phyloP scores from a whole-genome alignment of 305 asterid genomes.

The Lippia alba region DNA sequence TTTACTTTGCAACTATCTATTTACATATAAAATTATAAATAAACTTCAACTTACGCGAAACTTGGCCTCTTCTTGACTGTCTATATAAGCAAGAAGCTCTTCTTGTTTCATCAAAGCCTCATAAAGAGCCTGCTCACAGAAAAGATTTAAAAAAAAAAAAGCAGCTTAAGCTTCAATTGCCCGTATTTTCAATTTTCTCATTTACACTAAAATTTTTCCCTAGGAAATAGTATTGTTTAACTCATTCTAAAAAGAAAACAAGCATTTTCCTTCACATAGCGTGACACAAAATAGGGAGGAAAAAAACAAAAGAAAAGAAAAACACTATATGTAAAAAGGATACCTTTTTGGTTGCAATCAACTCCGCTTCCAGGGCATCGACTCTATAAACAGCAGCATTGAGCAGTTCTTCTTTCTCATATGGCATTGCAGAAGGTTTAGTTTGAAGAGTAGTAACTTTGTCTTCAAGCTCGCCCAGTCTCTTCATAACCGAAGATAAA shows the following conservation, averaged over 20 bases:
- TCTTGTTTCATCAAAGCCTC: constrained; percentile 99
- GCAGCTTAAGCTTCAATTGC: neutral
- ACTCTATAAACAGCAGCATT: constrained; percentile 99
- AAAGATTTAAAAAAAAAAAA: neutral
- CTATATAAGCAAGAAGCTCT: constrained; percentile 95
- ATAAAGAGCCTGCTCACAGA: constrained; percentile 76
- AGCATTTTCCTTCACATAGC: neutral
- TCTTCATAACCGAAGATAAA: constrained; percentile 72
- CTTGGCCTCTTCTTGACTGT: constrained; percentile 84
- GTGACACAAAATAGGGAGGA: neutral
- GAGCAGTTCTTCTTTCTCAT: constrained; percentile 90
- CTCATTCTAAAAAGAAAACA: neutral
- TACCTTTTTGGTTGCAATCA: constrained; percentile 98
- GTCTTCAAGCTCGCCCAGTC: constrained; percentile 90
- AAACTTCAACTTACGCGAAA: constrained; percentile 58
- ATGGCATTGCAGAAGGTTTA: constrained; percentile 97
- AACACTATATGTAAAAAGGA: neutral
- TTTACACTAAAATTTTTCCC: neutral
- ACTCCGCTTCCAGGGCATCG: constrained; percentile 96
- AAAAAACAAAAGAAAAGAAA: neutral
- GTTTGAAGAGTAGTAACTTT: constrained; percentile 75
- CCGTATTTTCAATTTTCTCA: neutral
- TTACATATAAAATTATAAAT: constrained; percentile 3
- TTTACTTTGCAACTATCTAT: constrained; percentile 5
- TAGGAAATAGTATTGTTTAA: neutral